Conservation (phyloP, 352 stramenopile species). For the Pythium chondricola region DNA sequence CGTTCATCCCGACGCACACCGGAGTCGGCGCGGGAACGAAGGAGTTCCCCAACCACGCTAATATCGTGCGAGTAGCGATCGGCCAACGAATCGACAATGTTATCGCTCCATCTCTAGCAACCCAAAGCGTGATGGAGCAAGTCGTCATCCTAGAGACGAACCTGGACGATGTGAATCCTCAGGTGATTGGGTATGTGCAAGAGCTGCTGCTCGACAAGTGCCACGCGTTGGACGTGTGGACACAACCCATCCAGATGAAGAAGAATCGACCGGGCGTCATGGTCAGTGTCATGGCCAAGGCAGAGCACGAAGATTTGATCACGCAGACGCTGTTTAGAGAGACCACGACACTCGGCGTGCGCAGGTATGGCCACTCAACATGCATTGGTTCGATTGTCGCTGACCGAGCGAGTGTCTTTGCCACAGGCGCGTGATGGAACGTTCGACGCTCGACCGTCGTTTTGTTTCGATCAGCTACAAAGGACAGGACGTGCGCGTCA, state of each 20-base stretch:
- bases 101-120: too few relatives aligned
- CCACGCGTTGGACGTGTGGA: slow-evolving; percentile 85
- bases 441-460: slow-evolving; percentile 41
- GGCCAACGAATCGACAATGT: slow-evolving; percentile 26
- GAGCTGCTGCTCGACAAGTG: slow-evolving; percentile 54
- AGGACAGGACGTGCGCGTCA: slow-evolving; percentile 42
- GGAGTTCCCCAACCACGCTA: slow-evolving; percentile 84
- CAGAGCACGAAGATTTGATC: slow-evolving; percentile 47
- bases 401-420: background rate
- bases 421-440: slow-evolving; percentile 47
- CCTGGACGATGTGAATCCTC: slow-evolving; percentile 87
- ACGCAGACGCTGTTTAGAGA: slow-evolving; percentile 67
- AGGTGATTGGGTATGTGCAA: slow-evolving; percentile 74
- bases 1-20: slow-evolving; percentile 70
- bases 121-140: slow-evolving; percentile 28
- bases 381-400: slow-evolving; percentile 4
- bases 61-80: slow-evolving; percentile 87
- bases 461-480: slow-evolving; percentile 44
- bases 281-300: slow-evolving; percentile 77
- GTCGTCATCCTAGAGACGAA: slow-evolving; percentile 87
- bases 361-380: slow-evolving; percentile 37
- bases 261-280: slow-evolving; percentile 78
- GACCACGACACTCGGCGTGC: slow-evolving; percentile 87
- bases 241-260: slow-evolving; percentile 89
- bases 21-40: slow-evolving; percentile 84